Evolutionary conservation across 768 basidiomycete species (phyloP).

Genomic region (Phlebiopsis flavidoalba): DNA sequence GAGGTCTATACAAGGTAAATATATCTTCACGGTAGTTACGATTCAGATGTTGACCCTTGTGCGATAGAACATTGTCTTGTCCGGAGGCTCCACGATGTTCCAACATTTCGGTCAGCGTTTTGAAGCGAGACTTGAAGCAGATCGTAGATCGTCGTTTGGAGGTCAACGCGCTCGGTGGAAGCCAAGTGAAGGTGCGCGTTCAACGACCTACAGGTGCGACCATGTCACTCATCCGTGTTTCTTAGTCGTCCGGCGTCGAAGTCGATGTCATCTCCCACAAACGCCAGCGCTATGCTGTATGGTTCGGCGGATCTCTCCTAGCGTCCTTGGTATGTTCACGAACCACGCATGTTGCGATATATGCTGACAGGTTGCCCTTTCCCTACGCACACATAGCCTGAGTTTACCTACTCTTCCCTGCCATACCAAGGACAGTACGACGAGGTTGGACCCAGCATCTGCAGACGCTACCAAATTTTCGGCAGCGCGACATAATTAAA

Average conservation of each 20-base stretch:
- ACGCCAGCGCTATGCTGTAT: constrained; percentile 95
- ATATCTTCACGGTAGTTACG: too few relatives aligned
- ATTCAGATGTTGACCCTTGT: too few relatives aligned
- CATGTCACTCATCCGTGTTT: neutral
- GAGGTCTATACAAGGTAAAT: constrained; percentile 89
- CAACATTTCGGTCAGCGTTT: constrained; percentile 95
- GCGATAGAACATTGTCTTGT: constrained; percentile 87
- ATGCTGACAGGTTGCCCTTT: too few relatives aligned
- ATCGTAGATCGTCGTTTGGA: constrained; percentile 89
- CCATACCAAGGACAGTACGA: constrained; percentile 93
- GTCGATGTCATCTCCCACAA: constrained; percentile 99
- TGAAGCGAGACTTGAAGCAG: constrained; percentile 93
- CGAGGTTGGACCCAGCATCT: constrained; percentile 88
- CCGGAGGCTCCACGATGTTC: constrained; percentile 99
- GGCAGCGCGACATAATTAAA: constrained; percentile 68
- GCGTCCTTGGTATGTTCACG: constrained; percentile 72
- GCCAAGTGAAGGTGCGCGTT: constrained; percentile 56
- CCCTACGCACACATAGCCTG: constrained; percentile 51
- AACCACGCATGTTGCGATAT: too few relatives aligned
- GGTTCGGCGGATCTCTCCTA: constrained; percentile 95
- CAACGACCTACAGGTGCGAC: neutral
- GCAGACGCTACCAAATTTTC: constrained; percentile 90
- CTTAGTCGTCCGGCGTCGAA: constrained; percentile 90
- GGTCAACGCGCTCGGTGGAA: constrained; percentile 70
- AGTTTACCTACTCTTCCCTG: constrained; percentile 94